Conservation (phyloP, 148 eudicot species). For the Polygonum aviculare region DNA sequence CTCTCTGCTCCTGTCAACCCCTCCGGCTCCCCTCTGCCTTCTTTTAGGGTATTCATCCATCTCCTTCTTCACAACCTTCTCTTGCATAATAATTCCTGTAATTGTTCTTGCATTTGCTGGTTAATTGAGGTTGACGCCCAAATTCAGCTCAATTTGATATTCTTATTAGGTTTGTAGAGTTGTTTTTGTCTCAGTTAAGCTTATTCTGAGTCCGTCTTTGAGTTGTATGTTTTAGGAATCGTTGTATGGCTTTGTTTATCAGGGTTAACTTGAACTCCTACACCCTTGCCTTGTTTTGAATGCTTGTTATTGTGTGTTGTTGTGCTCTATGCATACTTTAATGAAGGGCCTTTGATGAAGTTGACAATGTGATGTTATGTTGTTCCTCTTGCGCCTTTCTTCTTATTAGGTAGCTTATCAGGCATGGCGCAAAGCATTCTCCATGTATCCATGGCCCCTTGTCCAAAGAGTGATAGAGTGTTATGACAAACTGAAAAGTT, state of each 20-base stretch:
- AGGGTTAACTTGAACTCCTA: no score
- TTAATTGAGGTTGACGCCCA: background rate
- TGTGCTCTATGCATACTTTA: no score
- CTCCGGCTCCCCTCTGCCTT: constrained; percentile 37
- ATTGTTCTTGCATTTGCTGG: background rate
- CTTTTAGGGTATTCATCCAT: constrained; percentile 43
- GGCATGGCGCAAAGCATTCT: constrained; percentile 68
- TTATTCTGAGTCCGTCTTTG: background rate
- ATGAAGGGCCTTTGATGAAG: no score
- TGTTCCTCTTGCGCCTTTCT: background rate
- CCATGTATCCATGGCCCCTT: constrained; percentile 79
- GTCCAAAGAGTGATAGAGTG: constrained; percentile 59
- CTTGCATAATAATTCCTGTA: background rate
- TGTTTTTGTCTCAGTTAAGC: background rate
- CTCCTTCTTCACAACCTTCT: background rate
- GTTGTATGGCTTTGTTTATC: background rate
- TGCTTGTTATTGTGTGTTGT: no score
- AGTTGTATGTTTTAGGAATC: background rate
- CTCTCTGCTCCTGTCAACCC: constrained; percentile 57
- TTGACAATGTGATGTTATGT: no score
- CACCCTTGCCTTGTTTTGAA: no score
- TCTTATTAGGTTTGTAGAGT: background rate
- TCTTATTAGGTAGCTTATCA: constrained; percentile 56
- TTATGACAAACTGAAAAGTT: constrained; percentile 52
- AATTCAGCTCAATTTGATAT: background rate